These are phyloP conservation scores for Epichloe gansuensis DNA, from an alignment of 2,329 filamentous ascomycete species.

Conservation along the genomic window DNA sequence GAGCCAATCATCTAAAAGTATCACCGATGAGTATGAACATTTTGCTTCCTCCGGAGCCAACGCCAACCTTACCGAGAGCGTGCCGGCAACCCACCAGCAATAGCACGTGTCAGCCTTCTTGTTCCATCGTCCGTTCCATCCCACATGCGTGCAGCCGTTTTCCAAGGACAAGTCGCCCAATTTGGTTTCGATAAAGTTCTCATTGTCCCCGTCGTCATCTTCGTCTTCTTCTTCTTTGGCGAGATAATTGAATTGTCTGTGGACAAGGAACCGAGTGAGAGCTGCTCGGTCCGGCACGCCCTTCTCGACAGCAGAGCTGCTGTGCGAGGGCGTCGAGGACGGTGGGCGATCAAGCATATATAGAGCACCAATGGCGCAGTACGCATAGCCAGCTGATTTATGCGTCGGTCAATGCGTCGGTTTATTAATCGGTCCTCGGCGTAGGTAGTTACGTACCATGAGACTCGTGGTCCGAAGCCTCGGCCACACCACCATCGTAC, in stretches of 20 bases:
- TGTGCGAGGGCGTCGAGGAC: conserved; percentile 12
- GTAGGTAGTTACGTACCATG: conserved; percentile 47
- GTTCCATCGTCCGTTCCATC: conserved; percentile 83
- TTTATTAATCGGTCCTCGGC: not conserved
- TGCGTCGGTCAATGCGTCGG: not conserved
- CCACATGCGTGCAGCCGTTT: conserved; percentile 39
- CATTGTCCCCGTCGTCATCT: conserved; percentile 31
- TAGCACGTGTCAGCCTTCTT: conserved; percentile 95
- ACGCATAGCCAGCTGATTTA: conserved; percentile 67
- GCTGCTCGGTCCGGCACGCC: conserved; percentile 21
- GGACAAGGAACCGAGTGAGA: conserved; percentile 45
- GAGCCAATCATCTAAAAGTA: conserved; percentile 42
- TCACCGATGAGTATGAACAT: not conserved
- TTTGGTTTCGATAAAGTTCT: conserved; percentile 23
- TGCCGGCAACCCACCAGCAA: conserved; percentile 76
- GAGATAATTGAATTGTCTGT: conserved; percentile 52
- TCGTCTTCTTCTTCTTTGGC: conserved; percentile 33
- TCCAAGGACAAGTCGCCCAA: conserved; percentile 24
- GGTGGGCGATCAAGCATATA: conserved; percentile 57
- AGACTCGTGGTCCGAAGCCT: conserved; percentile 67
- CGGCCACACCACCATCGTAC: conserved; percentile 76
- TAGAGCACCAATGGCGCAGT: conserved; percentile 72
- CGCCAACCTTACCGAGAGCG: conserved; percentile 31
- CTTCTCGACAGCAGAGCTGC: conserved; percentile 18
- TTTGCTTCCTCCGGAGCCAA: not conserved